Conservation (phyloP, 176 grass and related monocot species). For the Oryza coarctata region DNA sequence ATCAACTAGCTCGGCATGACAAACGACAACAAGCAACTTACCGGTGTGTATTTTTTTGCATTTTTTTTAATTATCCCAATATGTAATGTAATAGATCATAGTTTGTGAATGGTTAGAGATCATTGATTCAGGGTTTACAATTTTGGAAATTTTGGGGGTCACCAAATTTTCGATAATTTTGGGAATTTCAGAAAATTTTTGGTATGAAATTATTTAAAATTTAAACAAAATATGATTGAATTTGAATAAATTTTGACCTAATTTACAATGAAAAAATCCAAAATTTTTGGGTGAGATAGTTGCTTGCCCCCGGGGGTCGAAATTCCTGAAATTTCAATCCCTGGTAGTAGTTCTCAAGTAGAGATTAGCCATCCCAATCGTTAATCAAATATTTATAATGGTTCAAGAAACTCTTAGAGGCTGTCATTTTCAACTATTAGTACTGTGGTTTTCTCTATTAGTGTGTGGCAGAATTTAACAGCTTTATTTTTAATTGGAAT, state of each 20-base stretch:
- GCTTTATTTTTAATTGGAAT: neutral
- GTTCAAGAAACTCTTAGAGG: too few relatives aligned
- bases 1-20: neutral
- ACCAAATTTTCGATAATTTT: too few relatives aligned
- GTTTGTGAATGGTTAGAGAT: neutral
- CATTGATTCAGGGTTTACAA: neutral
- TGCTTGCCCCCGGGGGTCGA: too few relatives aligned
- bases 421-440: neutral
- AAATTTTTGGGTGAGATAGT: too few relatives aligned
- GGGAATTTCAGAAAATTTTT: too few relatives aligned
- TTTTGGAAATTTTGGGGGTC: too few relatives aligned
- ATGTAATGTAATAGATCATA: neutral
- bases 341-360: neutral
- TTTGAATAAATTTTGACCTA: too few relatives aligned
- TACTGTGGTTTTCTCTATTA: neutral
- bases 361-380: neutral
- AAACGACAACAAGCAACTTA: neutral
- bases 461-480: neutral
- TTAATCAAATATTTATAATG: neutral
- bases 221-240: too few relatives aligned
- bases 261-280: too few relatives aligned
- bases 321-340: too few relatives aligned
- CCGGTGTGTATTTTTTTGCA: neutral
- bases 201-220: too few relatives aligned
- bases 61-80: neutral